A percentile compares a stretch with the other conserved stretches of the same genome.
Evolutionary conservation across 2,329 filamentous ascomycete genomes (phyloP).

Genomic region (Neofusicoccum ribis): DNA sequence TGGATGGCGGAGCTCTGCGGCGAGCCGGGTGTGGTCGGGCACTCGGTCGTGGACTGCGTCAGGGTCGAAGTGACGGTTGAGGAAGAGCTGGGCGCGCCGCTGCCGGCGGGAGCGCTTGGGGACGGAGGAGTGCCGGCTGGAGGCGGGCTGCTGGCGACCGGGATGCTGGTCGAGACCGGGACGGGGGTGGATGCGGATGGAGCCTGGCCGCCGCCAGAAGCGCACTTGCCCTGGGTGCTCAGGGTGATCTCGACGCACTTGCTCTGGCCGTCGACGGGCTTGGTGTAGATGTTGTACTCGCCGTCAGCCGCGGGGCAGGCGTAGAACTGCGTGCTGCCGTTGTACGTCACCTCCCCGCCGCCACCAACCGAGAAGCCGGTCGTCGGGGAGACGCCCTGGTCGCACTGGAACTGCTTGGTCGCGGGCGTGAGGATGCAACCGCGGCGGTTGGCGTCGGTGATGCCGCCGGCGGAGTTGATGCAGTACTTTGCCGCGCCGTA

Average conservation of each 20-base stretch:
- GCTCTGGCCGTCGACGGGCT: slow-evolving; percentile 41
- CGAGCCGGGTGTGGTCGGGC: slow-evolving; percentile 7
- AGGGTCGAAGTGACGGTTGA: background rate
- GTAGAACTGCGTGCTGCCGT: slow-evolving; percentile 57
- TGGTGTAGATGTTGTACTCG: slow-evolving; percentile 58
- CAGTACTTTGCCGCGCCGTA: slow-evolving; percentile 54
- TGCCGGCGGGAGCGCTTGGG: background rate
- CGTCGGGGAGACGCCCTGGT: slow-evolving; percentile 52
- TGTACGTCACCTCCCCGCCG: slow-evolving; percentile 54
- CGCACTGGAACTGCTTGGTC: slow-evolving; percentile 63
- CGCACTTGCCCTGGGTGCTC: slow-evolving; percentile 25
- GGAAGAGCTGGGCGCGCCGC: background rate
- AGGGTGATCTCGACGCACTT: slow-evolving; percentile 55
- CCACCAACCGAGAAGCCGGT: slow-evolving; percentile 59
- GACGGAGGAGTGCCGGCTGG: too few relatives aligned
- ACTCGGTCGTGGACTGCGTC: slow-evolving; percentile 15
- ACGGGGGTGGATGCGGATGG: slow-evolving; percentile 20
- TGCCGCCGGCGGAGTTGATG: slow-evolving; percentile 47
- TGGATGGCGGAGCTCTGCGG: slow-evolving; percentile 5
- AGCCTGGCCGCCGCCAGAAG: slow-evolving; percentile 32
- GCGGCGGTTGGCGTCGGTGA: slow-evolving; percentile 58
- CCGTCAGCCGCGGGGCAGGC: slow-evolving; percentile 61
- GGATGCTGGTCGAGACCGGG: background rate
- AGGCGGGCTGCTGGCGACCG: background rate
- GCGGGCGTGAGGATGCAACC: slow-evolving; percentile 65